These are phyloP conservation scores for Silybum marianum DNA, from an alignment of 129 eudicot genomes.

Conservation along the genomic window DNA sequence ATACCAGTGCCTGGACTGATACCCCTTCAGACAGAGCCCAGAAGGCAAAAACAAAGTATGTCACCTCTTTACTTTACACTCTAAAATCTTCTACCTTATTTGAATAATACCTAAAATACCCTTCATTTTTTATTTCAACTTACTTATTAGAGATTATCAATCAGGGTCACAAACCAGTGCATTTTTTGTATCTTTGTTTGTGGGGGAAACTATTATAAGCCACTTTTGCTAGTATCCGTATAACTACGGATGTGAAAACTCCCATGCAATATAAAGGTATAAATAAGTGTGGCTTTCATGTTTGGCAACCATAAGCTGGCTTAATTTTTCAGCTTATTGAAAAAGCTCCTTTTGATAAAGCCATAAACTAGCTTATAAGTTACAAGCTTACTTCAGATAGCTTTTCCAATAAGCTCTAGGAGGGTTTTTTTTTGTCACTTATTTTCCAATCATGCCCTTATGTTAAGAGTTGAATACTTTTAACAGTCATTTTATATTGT, in stretches of 20 bases:
- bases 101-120: not conserved
- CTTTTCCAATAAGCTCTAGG: not conserved
- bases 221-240: not conserved
- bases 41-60: slow-evolving; percentile 93
- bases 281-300: not conserved
- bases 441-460: not conserved
- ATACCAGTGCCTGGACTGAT: slow-evolving; percentile 97
- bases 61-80: not conserved
- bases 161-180: not conserved
- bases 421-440: not conserved
- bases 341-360: not conserved
- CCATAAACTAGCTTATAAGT: not conserved
- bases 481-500: not conserved
- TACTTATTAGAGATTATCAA: not conserved
- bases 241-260: not conserved
- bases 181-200: not conserved
- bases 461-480: not conserved
- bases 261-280: not conserved
- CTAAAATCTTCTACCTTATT: not conserved
- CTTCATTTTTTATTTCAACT: slow-evolving; percentile 4
- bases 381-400: not conserved
- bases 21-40: slow-evolving; percentile 90
- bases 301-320: not conserved
- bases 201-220: not conserved
- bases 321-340: not conserved